Conservation (phyloP, 495 filamentous ascomycete species). For the Penicillium fimorum region DNA sequence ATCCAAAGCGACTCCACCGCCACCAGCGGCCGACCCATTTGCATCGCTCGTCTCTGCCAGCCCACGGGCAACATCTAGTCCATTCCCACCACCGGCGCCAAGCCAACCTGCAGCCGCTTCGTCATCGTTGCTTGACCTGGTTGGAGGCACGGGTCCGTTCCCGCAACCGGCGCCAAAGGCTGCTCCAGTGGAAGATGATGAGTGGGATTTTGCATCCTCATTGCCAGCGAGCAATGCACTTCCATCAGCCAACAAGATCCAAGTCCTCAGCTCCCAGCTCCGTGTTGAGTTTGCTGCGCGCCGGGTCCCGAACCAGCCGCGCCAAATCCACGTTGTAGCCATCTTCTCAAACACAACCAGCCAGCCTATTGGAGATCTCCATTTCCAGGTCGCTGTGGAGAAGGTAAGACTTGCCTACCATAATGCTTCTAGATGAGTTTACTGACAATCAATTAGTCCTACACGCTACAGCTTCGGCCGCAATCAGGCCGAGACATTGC, state of each 20-base stretch:
- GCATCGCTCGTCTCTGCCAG: slow-evolving; percentile 63
- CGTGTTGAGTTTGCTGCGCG: slow-evolving; percentile 52
- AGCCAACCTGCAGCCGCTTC: slow-evolving; percentile 28
- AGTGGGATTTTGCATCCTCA: slow-evolving; percentile 92
- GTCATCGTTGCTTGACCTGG: slow-evolving; percentile 47
- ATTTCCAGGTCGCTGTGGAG: slow-evolving; percentile 89
- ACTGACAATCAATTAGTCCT: slow-evolving; percentile 48
- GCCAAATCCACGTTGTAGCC: slow-evolving; percentile 57
- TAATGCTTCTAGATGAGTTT: neutral
- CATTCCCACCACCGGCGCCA: slow-evolving; percentile 30
- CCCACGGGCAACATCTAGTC: slow-evolving; percentile 39
- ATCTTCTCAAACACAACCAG: slow-evolving; percentile 76
- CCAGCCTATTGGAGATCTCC: slow-evolving; percentile 70
- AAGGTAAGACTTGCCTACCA: slow-evolving; percentile 58
- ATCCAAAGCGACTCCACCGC: slow-evolving; percentile 39
- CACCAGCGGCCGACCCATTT: slow-evolving; percentile 59
- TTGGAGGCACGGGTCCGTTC: slow-evolving; percentile 22
- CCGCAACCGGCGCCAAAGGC: slow-evolving; percentile 30
- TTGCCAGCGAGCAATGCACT: slow-evolving; percentile 60
- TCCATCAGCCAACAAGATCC: slow-evolving; percentile 57
- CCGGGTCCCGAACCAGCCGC: slow-evolving; percentile 35
- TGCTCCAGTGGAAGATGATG: slow-evolving; percentile 56
- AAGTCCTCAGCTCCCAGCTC: slow-evolving; percentile 56
- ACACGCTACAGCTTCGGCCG: slow-evolving; percentile 74
- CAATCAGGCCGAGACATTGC: slow-evolving; percentile 75